phyloP scores from a whole-genome alignment of 768 basidiomycete genomes.

The Gymnopilus dilepis region DNA sequence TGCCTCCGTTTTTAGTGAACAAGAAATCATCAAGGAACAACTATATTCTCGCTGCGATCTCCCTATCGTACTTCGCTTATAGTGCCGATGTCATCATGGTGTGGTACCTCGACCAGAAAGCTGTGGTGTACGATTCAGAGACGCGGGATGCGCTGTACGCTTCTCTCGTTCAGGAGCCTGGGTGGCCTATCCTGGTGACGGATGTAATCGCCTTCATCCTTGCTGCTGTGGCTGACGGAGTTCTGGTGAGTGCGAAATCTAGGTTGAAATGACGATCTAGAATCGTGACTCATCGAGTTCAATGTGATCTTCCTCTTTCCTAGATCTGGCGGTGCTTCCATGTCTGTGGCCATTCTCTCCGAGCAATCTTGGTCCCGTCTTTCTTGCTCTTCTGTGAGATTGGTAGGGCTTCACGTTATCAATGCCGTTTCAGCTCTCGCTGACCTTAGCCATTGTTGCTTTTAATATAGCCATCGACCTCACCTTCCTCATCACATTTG shows the following conservation, averaged over 20 bases:
- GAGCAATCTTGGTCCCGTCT: not conserved
- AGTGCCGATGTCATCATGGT: not conserved
- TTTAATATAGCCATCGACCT: too few species aligned
- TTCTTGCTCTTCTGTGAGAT: slow-evolving; percentile 1
- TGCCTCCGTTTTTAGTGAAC: not conserved
- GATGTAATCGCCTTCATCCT: not conserved
- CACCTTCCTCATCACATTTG: too few species aligned
- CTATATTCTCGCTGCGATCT: not conserved
- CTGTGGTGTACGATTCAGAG: too few species aligned
- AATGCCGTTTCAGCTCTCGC: too few species aligned
- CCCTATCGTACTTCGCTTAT: not conserved
- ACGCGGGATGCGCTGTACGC: too few species aligned
- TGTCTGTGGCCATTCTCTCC: not conserved
- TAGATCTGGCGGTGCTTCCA: slow-evolving; percentile 11
- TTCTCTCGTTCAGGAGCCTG: too few species aligned
- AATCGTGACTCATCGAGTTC: not conserved
- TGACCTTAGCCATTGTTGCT: too few species aligned
- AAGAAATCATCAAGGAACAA: not conserved
- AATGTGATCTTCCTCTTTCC: too few species aligned
- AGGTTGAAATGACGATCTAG: not conserved
- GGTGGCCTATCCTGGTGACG: not conserved
- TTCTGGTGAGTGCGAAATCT: not conserved
- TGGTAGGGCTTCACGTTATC: not conserved
- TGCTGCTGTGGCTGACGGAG: not conserved
- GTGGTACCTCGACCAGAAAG: not conserved